Percentiles rank a stretch among this genome's conserved stretches.
phyloP scores from a whole-genome alignment of 768 basidiomycete genomes.

The Lactarius pseudohatsudake region DNA sequence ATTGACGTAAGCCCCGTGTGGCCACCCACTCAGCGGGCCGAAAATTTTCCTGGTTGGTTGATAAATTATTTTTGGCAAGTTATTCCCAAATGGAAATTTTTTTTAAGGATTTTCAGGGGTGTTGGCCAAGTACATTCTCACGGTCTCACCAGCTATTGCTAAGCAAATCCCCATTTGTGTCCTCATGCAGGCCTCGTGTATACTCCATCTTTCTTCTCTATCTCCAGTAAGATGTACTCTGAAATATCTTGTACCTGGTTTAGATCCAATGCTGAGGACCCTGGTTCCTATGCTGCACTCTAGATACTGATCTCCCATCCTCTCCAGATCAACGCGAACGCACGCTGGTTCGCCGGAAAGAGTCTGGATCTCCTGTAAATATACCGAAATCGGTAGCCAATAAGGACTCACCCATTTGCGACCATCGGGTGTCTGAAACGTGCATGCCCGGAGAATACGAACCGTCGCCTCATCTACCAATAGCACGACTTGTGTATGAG shows the following conservation, averaged over 20 bases:
- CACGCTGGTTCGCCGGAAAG: conserved; percentile 3
- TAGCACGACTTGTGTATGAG: conserved; percentile 37
- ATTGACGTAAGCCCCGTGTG: conserved; percentile 12
- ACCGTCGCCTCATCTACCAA: conserved; percentile 40
- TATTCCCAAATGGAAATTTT: not conserved
- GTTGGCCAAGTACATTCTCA: no score
- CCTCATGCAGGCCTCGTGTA: conserved; percentile 45
- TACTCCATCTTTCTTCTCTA: conserved; percentile 37
- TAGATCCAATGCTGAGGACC: conserved; percentile 10
- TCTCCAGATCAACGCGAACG: conserved; percentile 9
- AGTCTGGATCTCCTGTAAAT: not conserved
- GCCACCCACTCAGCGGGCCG: not conserved
- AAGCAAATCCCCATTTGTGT: conserved; percentile 18
- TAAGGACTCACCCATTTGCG: conserved; percentile 36
- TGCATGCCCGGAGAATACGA: conserved; percentile 34
- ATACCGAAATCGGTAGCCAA: not conserved
- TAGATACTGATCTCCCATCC: conserved; percentile 7
- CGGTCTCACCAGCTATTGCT: no score
- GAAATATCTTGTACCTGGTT: conserved; percentile 34
- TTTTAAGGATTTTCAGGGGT: not conserved
- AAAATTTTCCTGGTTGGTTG: not conserved
- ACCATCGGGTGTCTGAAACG: conserved; percentile 35
- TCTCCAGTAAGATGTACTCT: conserved; percentile 34
- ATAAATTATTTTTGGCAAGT: not conserved
- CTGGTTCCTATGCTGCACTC: conserved; percentile 14